phyloP scores from a whole-genome alignment of 441 rosid species.

The Eugenia klotzschiana region DNA sequence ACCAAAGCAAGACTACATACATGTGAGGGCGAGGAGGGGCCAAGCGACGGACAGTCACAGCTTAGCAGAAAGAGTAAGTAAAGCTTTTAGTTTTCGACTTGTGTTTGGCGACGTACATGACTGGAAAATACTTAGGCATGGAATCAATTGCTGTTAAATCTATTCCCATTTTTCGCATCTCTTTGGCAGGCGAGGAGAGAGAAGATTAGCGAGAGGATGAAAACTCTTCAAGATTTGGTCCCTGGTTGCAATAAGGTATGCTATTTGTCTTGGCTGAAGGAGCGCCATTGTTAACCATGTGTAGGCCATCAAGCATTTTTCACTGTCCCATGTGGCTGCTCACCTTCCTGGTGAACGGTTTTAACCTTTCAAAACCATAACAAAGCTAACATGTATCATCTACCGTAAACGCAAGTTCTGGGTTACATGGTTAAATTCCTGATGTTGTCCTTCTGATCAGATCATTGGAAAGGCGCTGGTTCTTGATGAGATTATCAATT shows the following conservation, averaged over 20 bases:
- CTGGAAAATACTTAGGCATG: not conserved
- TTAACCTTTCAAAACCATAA: not conserved
- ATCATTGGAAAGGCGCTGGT: constrained; percentile 66
- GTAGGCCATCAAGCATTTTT: not conserved
- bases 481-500: constrained; percentile 66
- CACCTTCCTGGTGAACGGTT: not conserved
- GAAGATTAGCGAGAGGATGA: constrained; percentile 64
- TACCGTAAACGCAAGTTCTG: not conserved
- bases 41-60: constrained; percentile 68
- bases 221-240: constrained; percentile 57
- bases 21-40: constrained; percentile 64
- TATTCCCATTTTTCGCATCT: not conserved
- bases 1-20: constrained; percentile 53
- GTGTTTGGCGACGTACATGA: not conserved
- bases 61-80: constrained; percentile 53
- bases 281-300: not conserved
- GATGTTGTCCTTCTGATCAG: constrained; percentile 12
- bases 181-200: constrained; percentile 58
- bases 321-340: not conserved
- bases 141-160: not conserved
- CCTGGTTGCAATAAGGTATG: constrained; percentile 64
- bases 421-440: not conserved
- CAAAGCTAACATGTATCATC: not conserved
- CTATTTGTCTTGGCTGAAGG: not conserved
- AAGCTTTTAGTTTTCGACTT: not conserved